These are phyloP conservation scores for Pseudoturritis turrita DNA, from an alignment of 345 rosid genomes.

Conservation along the genomic window DNA sequence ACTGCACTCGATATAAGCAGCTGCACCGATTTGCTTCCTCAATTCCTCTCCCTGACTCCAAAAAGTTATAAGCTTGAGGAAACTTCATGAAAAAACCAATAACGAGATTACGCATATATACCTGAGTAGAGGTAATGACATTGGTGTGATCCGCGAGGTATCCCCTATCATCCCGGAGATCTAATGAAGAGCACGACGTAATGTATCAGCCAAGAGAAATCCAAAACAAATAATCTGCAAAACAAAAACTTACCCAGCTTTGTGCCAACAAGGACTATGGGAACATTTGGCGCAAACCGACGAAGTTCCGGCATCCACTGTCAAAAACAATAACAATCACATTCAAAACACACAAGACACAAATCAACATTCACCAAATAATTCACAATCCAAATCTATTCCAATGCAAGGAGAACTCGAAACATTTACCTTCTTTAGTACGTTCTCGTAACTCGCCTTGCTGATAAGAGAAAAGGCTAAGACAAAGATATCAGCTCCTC, in stretches of 20 bases:
- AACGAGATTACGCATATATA: neutral
- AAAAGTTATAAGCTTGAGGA: slow-evolving; percentile 4
- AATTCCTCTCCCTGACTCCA: slow-evolving; percentile 78
- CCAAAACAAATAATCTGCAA: neutral
- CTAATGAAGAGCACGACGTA: slow-evolving; percentile 27
- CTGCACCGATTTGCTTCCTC: slow-evolving; percentile 92
- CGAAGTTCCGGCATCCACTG: slow-evolving; percentile 99
- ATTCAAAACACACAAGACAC: neutral
- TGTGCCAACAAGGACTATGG: slow-evolving; percentile 94
- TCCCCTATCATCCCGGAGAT: slow-evolving; percentile 80
- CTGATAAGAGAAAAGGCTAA: slow-evolving; percentile 91
- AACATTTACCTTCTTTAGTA: slow-evolving; percentile 76
- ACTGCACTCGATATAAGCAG: slow-evolving; percentile 96
- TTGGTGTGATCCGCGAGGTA: slow-evolving; percentile 62
- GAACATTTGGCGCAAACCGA: slow-evolving; percentile 91
- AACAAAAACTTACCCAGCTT: slow-evolving; percentile 59
- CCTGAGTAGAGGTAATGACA: slow-evolving; percentile 77
- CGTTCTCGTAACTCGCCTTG: slow-evolving; percentile 95
- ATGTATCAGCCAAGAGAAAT: neutral
- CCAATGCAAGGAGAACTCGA: neutral
- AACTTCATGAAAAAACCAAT: too few relatives aligned
- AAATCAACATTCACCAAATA: neutral
- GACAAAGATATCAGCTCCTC: slow-evolving; percentile 94
- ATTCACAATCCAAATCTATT: neutral
- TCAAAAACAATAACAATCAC: slow-evolving; percentile 20